Percentiles rank a stretch among this genome's conserved stretches.
Evolutionary conservation across 495 filamentous ascomycete species (phyloP).

Genomic region (Lindgomyces ingoldianus): DNA sequence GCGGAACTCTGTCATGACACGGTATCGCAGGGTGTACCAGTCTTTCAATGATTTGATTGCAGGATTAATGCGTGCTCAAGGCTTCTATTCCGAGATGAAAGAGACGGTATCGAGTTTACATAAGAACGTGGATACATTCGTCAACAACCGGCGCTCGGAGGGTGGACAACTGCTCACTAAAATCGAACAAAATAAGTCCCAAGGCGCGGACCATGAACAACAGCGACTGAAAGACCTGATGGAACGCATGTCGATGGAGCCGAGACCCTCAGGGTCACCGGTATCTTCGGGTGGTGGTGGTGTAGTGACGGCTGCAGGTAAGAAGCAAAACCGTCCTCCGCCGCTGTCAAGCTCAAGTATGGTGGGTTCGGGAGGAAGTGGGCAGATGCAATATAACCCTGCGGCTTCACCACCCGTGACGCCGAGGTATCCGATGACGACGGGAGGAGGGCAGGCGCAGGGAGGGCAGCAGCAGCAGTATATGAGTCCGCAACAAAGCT

Average conservation of each 20-base stretch:
- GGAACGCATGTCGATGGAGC: conserved; percentile 93
- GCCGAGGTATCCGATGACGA: conserved; percentile 39
- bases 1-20: conserved; percentile 74
- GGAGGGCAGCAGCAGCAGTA: conserved; percentile 26
- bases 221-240: conserved; percentile 84
- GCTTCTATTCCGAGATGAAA: conserved; percentile 93
- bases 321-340: conserved; percentile 45
- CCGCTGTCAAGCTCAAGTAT: conserved; percentile 43
- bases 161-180: conserved; percentile 83
- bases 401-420: conserved; percentile 43
- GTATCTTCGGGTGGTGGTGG: conserved; percentile 40
- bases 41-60: conserved; percentile 88
- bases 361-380: conserved; percentile 37
- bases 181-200: conserved; percentile 78
- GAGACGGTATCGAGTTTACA: conserved; percentile 92
- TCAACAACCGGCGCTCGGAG: conserved; percentile 89
- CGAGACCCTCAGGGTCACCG: conserved; percentile 51
- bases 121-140: conserved; percentile 95
- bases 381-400: conserved; percentile 41
- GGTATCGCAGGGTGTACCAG: conserved; percentile 89
- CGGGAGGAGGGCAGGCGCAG: too few species aligned
- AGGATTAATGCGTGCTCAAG: conserved; percentile 80
- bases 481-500: conserved; percentile 29
- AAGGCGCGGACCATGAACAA: conserved; percentile 76
- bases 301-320: too few species aligned